phyloP scores from a whole-genome alignment of 441 rosid species.

The Pelargonium citronellum region DNA sequence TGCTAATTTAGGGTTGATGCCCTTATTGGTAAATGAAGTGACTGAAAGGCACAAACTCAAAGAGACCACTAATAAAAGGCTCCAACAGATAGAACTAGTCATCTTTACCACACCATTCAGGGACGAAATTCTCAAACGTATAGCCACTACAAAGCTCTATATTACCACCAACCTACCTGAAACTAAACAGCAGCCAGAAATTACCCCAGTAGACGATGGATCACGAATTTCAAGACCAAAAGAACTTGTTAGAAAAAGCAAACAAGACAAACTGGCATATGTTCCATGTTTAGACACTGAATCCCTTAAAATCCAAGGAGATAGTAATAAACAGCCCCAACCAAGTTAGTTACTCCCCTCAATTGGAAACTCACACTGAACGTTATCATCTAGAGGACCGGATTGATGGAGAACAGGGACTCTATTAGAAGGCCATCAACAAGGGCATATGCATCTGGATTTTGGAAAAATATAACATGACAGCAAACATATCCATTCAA shows the following conservation, averaged over 20 bases:
- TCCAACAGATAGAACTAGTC: not conserved
- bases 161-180: not conserved
- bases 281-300: not conserved
- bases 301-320: not conserved
- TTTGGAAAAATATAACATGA: not conserved
- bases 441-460: not conserved
- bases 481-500: slow-evolving; percentile 1
- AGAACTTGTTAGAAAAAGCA: not conserved
- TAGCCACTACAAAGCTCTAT: not conserved
- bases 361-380: not conserved
- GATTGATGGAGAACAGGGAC: not conserved
- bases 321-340: not conserved
- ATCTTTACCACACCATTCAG: not conserved
- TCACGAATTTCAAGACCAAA: not conserved
- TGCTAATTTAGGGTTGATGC: not conserved
- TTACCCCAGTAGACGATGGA: not conserved
- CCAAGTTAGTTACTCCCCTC: slow-evolving; percentile 5
- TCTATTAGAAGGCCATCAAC: not conserved
- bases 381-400: not conserved
- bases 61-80: not conserved
- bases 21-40: not conserved
- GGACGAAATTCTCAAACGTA: not conserved
- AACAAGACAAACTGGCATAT: not conserved
- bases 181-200: not conserved
- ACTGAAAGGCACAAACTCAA: not conserved